Conservation (phyloP, 371 early-diverging fungal species). For the Mortierella sp. region DNA sequence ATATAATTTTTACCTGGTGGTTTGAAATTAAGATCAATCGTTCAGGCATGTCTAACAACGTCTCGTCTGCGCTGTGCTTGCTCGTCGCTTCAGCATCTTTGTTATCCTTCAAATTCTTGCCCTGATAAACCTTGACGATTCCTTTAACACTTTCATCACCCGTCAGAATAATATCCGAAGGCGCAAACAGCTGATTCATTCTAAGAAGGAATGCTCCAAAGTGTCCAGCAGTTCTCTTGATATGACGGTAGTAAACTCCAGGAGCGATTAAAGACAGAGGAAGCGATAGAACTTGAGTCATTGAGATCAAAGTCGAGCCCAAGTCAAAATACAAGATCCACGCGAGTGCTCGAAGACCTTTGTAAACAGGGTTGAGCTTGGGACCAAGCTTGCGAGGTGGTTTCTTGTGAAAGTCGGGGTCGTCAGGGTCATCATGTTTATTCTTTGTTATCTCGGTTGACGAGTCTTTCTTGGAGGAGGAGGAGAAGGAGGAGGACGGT, state of each 20-base stretch:
- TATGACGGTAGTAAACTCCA: constrained; percentile 61
- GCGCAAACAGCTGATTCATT: constrained; percentile 75
- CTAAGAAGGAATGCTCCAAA: constrained; percentile 74
- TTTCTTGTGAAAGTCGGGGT: background rate
- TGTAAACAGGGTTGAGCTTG: constrained; percentile 52
- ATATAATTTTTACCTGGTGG: constrained; percentile 71
- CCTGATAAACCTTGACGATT: constrained; percentile 31
- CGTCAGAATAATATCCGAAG: constrained; percentile 68
- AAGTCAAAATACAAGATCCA: constrained; percentile 51
- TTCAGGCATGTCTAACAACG: constrained; percentile 60
- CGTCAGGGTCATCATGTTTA: constrained; percentile 13
- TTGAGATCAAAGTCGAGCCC: constrained; percentile 43
- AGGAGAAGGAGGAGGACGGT: background rate
- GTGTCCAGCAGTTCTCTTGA: constrained; percentile 66
- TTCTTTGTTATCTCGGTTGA: background rate
- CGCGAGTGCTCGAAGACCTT: constrained; percentile 27
- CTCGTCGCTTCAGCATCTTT: constrained; percentile 25
- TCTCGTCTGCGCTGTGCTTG: constrained; percentile 40
- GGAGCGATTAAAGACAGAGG: constrained; percentile 38
- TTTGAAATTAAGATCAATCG: constrained; percentile 76
- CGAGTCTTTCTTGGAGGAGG: background rate
- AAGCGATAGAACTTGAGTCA: constrained; percentile 47
- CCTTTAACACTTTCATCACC: constrained; percentile 62
- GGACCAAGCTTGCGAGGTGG: constrained; percentile 24
- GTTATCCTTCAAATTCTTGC: constrained; percentile 15